phyloP scores from a whole-genome alignment of 257 asterid genomes.

The Solanum microdontum region DNA sequence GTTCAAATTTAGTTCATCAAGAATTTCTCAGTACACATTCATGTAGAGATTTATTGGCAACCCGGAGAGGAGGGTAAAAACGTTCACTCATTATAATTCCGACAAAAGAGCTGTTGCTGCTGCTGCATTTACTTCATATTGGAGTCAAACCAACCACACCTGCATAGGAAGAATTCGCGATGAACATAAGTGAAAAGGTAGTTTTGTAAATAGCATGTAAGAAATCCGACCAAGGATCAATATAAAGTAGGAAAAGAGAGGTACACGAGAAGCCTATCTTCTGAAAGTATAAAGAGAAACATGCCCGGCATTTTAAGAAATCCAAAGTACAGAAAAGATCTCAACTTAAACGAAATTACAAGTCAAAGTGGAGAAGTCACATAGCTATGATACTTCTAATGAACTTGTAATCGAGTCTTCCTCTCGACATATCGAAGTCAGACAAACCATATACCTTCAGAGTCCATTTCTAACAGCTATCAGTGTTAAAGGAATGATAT shows the following conservation, averaged over 20 bases:
- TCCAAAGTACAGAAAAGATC: not conserved
- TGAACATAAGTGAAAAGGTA: not conserved
- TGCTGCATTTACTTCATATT: conserved; percentile 15
- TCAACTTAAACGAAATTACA: not conserved
- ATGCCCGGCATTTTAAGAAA: not conserved
- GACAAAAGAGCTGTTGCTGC: not conserved
- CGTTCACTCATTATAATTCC: not conserved
- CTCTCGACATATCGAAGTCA: not conserved
- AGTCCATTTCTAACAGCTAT: not conserved
- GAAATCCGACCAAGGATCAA: not conserved
- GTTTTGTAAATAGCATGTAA: not conserved
- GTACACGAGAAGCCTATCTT: not conserved
- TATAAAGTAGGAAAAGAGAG: not conserved
- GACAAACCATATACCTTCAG: not conserved
- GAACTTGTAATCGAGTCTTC: not conserved
- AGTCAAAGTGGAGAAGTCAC: not conserved
- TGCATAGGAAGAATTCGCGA: conserved; percentile 4
- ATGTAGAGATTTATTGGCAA: not conserved
- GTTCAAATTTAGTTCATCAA: not conserved
- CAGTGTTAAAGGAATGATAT: not conserved
- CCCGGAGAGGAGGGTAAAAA: not conserved
- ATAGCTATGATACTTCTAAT: not conserved
- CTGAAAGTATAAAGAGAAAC: not conserved
- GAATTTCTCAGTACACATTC: not conserved
- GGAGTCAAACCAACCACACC: conserved; percentile 93